Base-by-base conservation (phyloP, 139 green algal species). In the Coelastrella sp. region DNA sequence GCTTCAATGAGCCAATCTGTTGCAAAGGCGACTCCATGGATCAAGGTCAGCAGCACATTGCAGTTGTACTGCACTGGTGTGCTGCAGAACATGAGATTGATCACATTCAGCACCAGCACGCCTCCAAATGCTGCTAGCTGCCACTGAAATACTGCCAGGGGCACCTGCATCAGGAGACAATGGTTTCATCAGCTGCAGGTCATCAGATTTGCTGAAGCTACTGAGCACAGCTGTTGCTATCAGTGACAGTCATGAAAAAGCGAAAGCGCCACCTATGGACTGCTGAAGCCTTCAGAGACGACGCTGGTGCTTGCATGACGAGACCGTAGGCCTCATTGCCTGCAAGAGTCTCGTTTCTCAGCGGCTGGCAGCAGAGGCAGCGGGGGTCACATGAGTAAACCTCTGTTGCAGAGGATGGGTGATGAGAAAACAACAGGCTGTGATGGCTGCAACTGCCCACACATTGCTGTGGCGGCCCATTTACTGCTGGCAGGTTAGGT, bases 41-140 rank as follows among this genome's bases (percentile, higher is more conserved):
- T 93, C 72, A 90, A 88, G 0, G 92, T 70, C 65, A 95, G 90
- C 66, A 95, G 78, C 78, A 95, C 66, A 58, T 95, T 95, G 89
- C 89, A 91, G 70, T 91, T 89, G 83, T 87, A 86, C 61, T 85
- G 89, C 73, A 93, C 88, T n/a, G 80, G 61, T 74, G 79, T 85
- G 25, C 81, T 82, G 56, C 91, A 90, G 73, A 93, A 89, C 17
- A 76, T 68, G 14, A 92, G 57, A 78, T 93, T 93, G 7, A 93
- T 65, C 7, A 93, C 7, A 80, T 92, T 93, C 6, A 93, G 72
- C n/a, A 93, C 70, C 59, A 93, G 14, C 35, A 92, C 91, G 5
- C 78, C 91, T 15, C 91, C 91, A 79, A 93, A 93, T 7, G 88
- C 91, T 10, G 88, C 88, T 73, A 91, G 72, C 79, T 91, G 87